Percentiles rank a stretch among this genome's conserved stretches.
Evolutionary conservation across 768 basidiomycete genomes (phyloP).

Genomic region (Mycena latifolia): DNA sequence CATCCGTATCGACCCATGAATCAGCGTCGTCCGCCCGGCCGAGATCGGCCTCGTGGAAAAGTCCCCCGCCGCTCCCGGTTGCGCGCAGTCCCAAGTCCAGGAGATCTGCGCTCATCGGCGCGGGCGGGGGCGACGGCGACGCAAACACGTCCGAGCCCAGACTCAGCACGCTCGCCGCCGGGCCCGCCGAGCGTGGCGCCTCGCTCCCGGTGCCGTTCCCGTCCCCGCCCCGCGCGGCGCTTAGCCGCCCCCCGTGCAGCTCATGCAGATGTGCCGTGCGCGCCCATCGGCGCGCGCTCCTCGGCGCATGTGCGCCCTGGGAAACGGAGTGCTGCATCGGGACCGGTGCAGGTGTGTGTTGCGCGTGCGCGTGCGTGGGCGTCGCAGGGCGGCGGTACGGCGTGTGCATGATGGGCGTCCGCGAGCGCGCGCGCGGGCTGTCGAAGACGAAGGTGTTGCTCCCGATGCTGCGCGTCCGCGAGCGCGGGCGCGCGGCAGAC

Average conservation of each 20-base stretch:
- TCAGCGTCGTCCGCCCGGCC: conserved; percentile 20
- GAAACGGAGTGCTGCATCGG: conserved; percentile 29
- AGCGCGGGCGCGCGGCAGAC: conserved; percentile 1
- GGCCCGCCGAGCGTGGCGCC: neutral
- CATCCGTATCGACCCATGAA: conserved; percentile 36
- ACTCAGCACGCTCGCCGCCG: conserved; percentile 6
- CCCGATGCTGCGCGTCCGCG: conserved; percentile 28
- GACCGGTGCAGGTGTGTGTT: conserved; percentile 2
- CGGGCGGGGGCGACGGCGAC: conserved; percentile 18
- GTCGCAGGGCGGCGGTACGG: conserved; percentile 32
- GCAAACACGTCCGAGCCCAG: conserved; percentile 22
- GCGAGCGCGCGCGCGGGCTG: conserved; percentile 17
- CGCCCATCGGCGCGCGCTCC: conserved; percentile 57
- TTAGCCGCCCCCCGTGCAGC: conserved; percentile 43
- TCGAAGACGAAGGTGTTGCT: conserved; percentile 25
- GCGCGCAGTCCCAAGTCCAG: conserved; percentile 8
- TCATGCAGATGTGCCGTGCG: conserved; percentile 66
- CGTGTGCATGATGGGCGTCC: conserved; percentile 25
- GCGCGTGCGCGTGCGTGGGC: conserved; percentile 24
- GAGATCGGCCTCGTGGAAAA: conserved; percentile 16
- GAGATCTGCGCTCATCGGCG: conserved; percentile 5
- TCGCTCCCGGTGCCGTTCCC: neutral
- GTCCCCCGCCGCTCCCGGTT: neutral
- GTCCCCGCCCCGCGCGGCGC: neutral
- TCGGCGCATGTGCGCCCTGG: conserved; percentile 36